Conservation (phyloP, 768 basidiomycete genomes). For the Fomitopsis pulvina region DNA sequence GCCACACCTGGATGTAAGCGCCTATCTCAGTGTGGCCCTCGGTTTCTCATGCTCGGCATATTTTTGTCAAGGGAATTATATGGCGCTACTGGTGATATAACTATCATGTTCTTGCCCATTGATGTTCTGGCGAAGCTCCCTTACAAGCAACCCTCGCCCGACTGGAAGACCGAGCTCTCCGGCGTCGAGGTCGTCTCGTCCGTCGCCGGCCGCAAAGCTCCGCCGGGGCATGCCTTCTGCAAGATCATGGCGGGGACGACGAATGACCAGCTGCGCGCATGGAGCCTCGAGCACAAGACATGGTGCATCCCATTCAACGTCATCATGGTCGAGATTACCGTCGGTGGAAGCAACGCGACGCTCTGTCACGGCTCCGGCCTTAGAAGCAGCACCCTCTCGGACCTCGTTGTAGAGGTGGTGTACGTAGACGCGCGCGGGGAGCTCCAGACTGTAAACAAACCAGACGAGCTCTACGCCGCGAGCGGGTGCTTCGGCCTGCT, state of each 20-base stretch:
- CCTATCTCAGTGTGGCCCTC: not conserved
- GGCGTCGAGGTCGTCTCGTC: slow-evolving; percentile 6
- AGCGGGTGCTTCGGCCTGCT: slow-evolving; percentile 23
- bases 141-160: slow-evolving; percentile 4
- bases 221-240: slow-evolving; percentile 8
- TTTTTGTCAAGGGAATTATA: slow-evolving; percentile 7
- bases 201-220: slow-evolving; percentile 6
- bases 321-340: slow-evolving; percentile 25
- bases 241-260: slow-evolving; percentile 20
- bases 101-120: slow-evolving; percentile 13
- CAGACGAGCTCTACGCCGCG: slow-evolving; percentile 20
- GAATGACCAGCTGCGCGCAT: slow-evolving; percentile 23
- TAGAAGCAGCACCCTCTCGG: slow-evolving; percentile 18
- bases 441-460: slow-evolving; percentile 14
- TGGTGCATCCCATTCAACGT: slow-evolving; percentile 21
- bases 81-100: slow-evolving; percentile 6
- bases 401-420: slow-evolving; percentile 19
- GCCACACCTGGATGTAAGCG: slow-evolving; percentile 14
- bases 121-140: slow-evolving; percentile 9
- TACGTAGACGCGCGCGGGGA: slow-evolving; percentile 23
- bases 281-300: slow-evolving; percentile 16
- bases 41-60: not conserved
- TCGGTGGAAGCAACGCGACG: slow-evolving; percentile 22
- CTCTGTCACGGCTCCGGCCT: slow-evolving; percentile 24
- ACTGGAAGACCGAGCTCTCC: slow-evolving; percentile 9